Evolutionary conservation across 352 stramenopile genomes (phyloP).

Genomic region (Globisporangium abappressorium): DNA sequence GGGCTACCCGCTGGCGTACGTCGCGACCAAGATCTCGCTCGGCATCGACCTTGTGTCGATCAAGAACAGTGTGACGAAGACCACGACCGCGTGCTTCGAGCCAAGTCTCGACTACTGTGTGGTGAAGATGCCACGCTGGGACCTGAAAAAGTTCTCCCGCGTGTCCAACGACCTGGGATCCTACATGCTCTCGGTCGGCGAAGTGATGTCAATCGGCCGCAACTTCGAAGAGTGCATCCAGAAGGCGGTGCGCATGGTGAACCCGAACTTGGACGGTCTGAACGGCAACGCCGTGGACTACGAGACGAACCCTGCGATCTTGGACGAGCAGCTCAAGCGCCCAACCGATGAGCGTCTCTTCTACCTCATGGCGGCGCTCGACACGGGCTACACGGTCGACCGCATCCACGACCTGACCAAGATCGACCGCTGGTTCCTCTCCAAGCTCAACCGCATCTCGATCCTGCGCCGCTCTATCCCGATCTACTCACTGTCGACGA

Average conservation of each 20-base stretch:
- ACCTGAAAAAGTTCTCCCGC: conserved; percentile 95
- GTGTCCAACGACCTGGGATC: conserved; percentile 95
- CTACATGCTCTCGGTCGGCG: conserved; percentile 96
- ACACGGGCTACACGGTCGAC: conserved; percentile 72
- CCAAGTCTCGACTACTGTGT: conserved; percentile 97
- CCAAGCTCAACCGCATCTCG: conserved; percentile 91
- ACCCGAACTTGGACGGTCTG: conserved; percentile 84
- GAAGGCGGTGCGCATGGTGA: conserved; percentile 97
- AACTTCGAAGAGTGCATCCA: conserved; percentile 97
- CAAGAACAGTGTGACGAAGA: conserved; percentile 96
- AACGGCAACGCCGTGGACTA: conserved; percentile 60
- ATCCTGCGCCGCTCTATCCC: conserved; percentile 64
- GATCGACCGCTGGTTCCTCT: conserved; percentile 99
- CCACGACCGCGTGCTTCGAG: conserved; percentile 96
- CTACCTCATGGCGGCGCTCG: conserved; percentile 58
- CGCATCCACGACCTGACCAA: conserved; percentile 98
- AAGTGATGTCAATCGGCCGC: conserved; percentile 96
- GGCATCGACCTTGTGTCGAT: conserved; percentile 95
- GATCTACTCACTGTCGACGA: conserved; percentile 54
- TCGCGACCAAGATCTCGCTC: conserved; percentile 97
- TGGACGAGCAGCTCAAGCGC: conserved; percentile 62
- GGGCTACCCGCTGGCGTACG: conserved; percentile 97
- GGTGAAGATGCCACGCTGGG: conserved; percentile 96
- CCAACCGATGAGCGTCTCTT: conserved; percentile 83
- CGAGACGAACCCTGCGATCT: conserved; percentile 74